phyloP scores from a whole-genome alignment of 257 asterid genomes.

The Handroanthus guayacan region DNA sequence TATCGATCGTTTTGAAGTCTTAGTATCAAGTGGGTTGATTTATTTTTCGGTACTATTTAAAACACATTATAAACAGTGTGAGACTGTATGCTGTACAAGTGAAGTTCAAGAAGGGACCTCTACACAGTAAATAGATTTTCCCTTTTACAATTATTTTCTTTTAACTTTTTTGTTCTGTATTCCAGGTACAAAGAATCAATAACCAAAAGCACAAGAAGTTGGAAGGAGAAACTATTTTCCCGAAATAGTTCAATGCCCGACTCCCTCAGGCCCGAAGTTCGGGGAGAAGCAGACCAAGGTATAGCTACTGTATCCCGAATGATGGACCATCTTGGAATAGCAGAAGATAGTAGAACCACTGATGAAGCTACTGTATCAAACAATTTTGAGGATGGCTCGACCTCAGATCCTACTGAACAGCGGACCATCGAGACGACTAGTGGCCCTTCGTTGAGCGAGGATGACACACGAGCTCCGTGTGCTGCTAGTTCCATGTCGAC shows the following conservation, averaged over 20 bases:
- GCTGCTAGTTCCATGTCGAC: slow-evolving; percentile 54
- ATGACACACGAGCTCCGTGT: slow-evolving; percentile 43
- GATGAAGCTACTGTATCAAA: slow-evolving; percentile 44
- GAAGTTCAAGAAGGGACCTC: neutral
- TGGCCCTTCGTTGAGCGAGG: slow-evolving; percentile 42
- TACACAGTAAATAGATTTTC: neutral
- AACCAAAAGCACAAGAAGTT: slow-evolving; percentile 72
- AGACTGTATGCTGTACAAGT: too few relatives aligned
- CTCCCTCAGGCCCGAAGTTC: slow-evolving; percentile 41
- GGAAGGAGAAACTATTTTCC: slow-evolving; percentile 73
- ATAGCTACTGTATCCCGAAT: slow-evolving; percentile 48
- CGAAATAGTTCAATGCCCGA: slow-evolving; percentile 54
- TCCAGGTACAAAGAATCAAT: slow-evolving; percentile 66
- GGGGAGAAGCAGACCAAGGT: slow-evolving; percentile 45
- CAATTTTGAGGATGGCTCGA: slow-evolving; percentile 41
- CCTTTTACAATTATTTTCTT: neutral
- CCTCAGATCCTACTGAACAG: slow-evolving; percentile 39
- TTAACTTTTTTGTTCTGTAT: neutral
- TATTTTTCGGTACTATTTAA: too few relatives aligned
- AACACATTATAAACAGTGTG: too few relatives aligned
- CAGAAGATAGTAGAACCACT: slow-evolving; percentile 40
- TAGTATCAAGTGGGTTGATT: too few relatives aligned
- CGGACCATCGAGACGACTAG: slow-evolving; percentile 37
- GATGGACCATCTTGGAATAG: slow-evolving; percentile 53
- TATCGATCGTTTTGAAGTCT: too few relatives aligned